Base-by-base conservation (phyloP, 2,329 filamentous ascomycete genomes). In the Phialemonium atrogriseum region DNA sequence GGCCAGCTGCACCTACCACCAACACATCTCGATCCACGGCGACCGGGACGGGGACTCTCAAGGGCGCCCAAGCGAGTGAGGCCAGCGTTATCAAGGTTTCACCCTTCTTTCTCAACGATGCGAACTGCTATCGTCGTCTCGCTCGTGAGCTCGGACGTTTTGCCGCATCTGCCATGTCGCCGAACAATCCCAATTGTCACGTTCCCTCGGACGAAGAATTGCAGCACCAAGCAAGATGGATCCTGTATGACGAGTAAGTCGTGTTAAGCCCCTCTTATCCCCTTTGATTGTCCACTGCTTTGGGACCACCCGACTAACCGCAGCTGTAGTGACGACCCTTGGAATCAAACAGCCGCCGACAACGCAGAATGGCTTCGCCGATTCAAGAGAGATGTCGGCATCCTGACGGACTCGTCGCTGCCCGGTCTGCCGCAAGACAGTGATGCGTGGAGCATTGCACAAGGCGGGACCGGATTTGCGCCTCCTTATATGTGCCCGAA, bases 271-370 rank as follows among this genome's bases (percentile, higher is more conserved):
- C 7, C 6, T 11, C 7, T 14, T 20, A 6, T 24, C 9, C 14
- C 7, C 19, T 11, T 26, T 14, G 6, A 7, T n/a, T 21, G 9
- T 24, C 17, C 14, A 8, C 15, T 16, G 27, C 7, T 21, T 14
- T n/a, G n/a, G n/a, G n/a, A n/a, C n/a, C n/a, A 21, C 29, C 43
- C 55, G 39, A 50, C 40, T 27, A 15, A 35, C 15, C 22, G 5
- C 6, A 15, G 4, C 27, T 12, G 2, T 26, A 74, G 70, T 35
- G 74, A 78, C 35, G 74, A 78, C 43, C 70, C 71, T 3, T 77
- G 73, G 69, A 78, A 79, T 47, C 68, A 75, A 42, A 79, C 74
- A 0, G 70, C 71, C 1, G 73, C 73, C 18, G 75, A 79, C 45
- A 78, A 79, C 40, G 63, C 60, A 1, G 73, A 79, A 50, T 80